phyloP scores from a whole-genome alignment of 192 early-diverging fungal genomes.

The Phlyctochytrium planicorne region DNA sequence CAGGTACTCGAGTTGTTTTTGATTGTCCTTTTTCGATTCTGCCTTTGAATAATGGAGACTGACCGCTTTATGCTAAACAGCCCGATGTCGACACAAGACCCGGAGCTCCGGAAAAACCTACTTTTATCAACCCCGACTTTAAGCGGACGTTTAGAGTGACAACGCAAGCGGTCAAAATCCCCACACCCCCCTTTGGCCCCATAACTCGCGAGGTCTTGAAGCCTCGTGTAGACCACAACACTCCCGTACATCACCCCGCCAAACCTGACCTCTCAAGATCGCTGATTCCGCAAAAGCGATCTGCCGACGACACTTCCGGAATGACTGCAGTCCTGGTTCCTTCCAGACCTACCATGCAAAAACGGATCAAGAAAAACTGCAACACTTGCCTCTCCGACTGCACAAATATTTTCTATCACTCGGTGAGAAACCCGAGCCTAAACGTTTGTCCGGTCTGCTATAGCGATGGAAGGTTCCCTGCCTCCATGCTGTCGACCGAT shows the following conservation, averaged over 20 bases:
- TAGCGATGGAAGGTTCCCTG: constrained; percentile 82
- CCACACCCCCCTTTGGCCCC: no score
- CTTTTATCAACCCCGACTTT: constrained; percentile 27
- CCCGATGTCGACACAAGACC: constrained; percentile 22
- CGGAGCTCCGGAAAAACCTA: no score
- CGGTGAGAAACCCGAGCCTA: constrained; percentile 62
- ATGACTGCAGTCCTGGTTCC: no score
- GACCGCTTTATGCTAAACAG: constrained; percentile 5
- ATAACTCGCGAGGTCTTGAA: no score
- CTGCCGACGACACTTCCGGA: no score
- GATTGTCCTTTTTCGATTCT: neutral
- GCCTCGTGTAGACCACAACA: no score
- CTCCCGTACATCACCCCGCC: no score
- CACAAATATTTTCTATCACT: constrained; percentile 79
- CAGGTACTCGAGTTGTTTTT: constrained; percentile 61
- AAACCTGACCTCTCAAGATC: no score
- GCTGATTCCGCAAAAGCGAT: no score
- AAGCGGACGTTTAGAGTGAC: constrained; percentile 17
- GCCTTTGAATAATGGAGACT: neutral
- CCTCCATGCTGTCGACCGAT: constrained; percentile 75
- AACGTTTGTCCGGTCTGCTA: constrained; percentile 84
- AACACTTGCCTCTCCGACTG: constrained; percentile 84
- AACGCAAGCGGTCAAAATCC: neutral
- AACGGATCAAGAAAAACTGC: no score
- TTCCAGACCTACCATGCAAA: no score